Evolutionary conservation across 2,329 filamentous ascomycete species (phyloP).

Genomic region (Nothophaeocryptopus gaeumannii): DNA sequence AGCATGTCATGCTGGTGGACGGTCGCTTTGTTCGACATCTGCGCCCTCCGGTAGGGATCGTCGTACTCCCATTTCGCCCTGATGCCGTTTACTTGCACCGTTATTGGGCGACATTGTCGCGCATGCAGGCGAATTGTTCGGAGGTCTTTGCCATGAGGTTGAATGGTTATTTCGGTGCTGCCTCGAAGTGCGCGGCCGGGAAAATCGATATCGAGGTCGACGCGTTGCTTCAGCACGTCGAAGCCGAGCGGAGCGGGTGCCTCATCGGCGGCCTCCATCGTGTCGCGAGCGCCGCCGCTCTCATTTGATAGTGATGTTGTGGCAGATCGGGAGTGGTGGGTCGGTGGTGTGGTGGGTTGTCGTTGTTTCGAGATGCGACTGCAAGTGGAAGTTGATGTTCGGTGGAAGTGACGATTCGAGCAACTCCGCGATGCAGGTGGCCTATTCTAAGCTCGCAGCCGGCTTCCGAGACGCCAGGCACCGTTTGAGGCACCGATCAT

Average conservation of each 20-base stretch:
- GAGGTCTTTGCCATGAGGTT: conserved; percentile 58
- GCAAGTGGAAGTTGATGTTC: too few species aligned
- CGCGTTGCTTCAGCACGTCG: conserved; percentile 74
- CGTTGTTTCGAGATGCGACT: too few species aligned
- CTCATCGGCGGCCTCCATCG: conserved; percentile 3
- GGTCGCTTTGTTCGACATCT: conserved; percentile 59
- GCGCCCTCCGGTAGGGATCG: conserved; percentile 67
- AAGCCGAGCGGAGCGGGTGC: conserved; percentile 41
- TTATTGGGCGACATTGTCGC: conserved; percentile 58
- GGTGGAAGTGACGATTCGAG: too few species aligned
- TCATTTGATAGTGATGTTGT: too few species aligned
- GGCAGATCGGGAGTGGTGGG: too few species aligned
- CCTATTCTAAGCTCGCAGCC: too few species aligned
- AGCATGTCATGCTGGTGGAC: conserved; percentile 76
- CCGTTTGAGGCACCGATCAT: too few species aligned
- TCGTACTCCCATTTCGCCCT: conserved; percentile 41
- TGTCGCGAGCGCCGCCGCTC: too few species aligned
- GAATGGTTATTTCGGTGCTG: conserved; percentile 76
- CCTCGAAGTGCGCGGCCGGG: conserved; percentile 70
- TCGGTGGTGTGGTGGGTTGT: too few species aligned
- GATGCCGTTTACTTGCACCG: conserved; percentile 48
- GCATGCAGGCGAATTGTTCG: conserved; percentile 58
- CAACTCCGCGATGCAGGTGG: too few species aligned
- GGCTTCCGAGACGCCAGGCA: too few species aligned
- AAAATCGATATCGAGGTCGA: conserved; percentile 88